phyloP scores from a whole-genome alignment of 2,329 filamentous ascomycete genomes.

The Amesomyces nigricolor region DNA sequence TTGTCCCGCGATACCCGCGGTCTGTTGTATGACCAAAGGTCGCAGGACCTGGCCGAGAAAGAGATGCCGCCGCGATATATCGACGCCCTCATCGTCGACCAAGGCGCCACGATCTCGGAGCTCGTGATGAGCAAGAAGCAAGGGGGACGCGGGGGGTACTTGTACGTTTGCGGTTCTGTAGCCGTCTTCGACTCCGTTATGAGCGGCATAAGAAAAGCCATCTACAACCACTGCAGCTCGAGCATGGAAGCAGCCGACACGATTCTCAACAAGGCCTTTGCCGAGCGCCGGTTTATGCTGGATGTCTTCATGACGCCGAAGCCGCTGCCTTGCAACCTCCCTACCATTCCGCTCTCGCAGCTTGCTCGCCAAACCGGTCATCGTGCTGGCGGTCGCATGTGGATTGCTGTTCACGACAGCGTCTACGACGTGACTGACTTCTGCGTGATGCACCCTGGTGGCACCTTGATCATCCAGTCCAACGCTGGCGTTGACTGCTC shows the following conservation, averaged over 20 bases:
- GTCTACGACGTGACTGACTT: constrained; percentile 52
- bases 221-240: constrained; percentile 47
- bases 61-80: constrained; percentile 47
- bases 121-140: constrained; percentile 53
- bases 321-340: constrained; percentile 45
- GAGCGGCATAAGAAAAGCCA: constrained; percentile 49
- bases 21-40: constrained; percentile 39
- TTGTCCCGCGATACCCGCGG: constrained; percentile 47
- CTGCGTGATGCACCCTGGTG: constrained; percentile 48
- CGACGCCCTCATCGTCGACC: constrained; percentile 46
- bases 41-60: constrained; percentile 43
- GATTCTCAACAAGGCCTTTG: constrained; percentile 48
- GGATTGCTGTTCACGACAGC: constrained; percentile 48
- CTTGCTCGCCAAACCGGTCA: constrained; percentile 48
- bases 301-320: constrained; percentile 54
- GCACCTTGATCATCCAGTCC: constrained; percentile 48
- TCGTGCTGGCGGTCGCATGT: constrained; percentile 40
- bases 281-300: constrained; percentile 51
- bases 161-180: constrained; percentile 46
- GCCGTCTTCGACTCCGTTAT: constrained; percentile 50
- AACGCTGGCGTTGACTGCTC: constrained; percentile 51
- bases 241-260: constrained; percentile 47
- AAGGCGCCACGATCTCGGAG: constrained; percentile 46
- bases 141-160: constrained; percentile 43
- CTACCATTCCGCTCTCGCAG: constrained; percentile 45